Evolutionary conservation across 305 asterid genomes (phyloP).

Genomic region (Plantago coronopus): DNA sequence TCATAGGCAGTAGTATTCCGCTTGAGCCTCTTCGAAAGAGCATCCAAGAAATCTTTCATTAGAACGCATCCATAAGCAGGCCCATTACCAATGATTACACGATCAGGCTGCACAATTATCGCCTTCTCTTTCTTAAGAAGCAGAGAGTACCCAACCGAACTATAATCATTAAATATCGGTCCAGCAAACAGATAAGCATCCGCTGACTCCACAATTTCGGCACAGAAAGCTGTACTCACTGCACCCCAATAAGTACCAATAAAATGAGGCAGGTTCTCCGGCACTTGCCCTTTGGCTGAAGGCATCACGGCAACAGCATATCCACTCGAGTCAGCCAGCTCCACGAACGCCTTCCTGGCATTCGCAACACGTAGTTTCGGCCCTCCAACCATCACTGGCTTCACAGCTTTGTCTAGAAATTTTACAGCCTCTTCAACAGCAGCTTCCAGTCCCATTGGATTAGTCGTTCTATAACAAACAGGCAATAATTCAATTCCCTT

Average conservation of each 20-base stretch:
- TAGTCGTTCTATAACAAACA: conserved; percentile 44
- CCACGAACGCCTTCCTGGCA: conserved; percentile 61
- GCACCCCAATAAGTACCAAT: conserved; percentile 97
- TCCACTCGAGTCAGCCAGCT: conserved; percentile 61
- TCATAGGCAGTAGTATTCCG: conserved; percentile 66
- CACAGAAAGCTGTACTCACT: conserved; percentile 79
- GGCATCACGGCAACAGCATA: conserved; percentile 78
- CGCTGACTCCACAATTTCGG: conserved; percentile 84
- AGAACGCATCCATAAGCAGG: conserved; percentile 73
- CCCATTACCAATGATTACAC: conserved; percentile 60
- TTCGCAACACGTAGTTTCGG: conserved; percentile 71
- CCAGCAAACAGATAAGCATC: conserved; percentile 90
- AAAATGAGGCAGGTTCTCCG: conserved; percentile 71
- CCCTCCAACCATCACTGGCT: conserved; percentile 88
- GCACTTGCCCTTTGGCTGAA: conserved; percentile 74
- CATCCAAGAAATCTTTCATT: conserved; percentile 79
- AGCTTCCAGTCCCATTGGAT: conserved; percentile 61
- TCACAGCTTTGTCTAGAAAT: conserved; percentile 77
- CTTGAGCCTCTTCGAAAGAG: conserved; percentile 57
- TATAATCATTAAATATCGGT: conserved; percentile 78
- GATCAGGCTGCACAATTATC: conserved; percentile 73
- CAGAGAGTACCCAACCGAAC: conserved; percentile 79
- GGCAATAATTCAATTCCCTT: background rate
- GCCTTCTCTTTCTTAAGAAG: conserved; percentile 86
- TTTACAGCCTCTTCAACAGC: conserved; percentile 75